Percentiles rank a stretch among this genome's conserved stretches.
These are phyloP conservation scores for Aspergillus glaucus DNA, from an alignment of 2,329 filamentous ascomycete genomes.

Conservation along the genomic window DNA sequence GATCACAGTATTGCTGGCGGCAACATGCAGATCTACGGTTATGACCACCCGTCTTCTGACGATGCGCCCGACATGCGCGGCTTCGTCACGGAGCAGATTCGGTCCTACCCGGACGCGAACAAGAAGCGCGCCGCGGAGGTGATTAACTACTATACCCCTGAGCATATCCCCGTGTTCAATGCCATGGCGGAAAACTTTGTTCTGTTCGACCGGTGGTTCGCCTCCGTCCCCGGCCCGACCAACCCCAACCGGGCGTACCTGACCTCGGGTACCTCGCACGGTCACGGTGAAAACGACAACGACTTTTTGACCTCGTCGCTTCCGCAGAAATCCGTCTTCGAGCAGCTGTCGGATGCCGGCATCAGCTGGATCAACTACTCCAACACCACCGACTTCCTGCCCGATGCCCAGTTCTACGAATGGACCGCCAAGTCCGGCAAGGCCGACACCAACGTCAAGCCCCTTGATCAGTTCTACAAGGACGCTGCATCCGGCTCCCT, in stretches of 20 bases:
- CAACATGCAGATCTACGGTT: conserved; percentile 39
- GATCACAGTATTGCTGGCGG: conserved; percentile 39
- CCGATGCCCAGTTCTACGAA: conserved; percentile 40
- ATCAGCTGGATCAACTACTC: conserved; percentile 45
- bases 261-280: conserved; percentile 36
- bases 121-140: conserved; percentile 35
- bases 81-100: conserved; percentile 39
- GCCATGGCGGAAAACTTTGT: conserved; percentile 40
- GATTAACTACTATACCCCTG: conserved; percentile 40
- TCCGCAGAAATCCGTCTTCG: conserved; percentile 36
- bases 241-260: conserved; percentile 34
- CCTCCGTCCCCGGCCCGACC: conserved; percentile 35
- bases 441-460: conserved; percentile 27
- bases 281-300: conserved; percentile 33
- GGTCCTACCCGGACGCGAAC: conserved; percentile 24
- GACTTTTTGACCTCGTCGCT: conserved; percentile 28
- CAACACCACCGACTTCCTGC: conserved; percentile 38
- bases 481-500: conserved; percentile 42
- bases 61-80: conserved; percentile 31
- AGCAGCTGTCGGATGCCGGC: conserved; percentile 35
- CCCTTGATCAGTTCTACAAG: conserved; percentile 38
- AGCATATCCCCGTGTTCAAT: conserved; percentile 37
- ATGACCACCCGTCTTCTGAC: conserved; percentile 27
- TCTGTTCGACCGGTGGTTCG: conserved; percentile 42
- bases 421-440: conserved; percentile 36